Evolutionary conservation across 2,329 filamentous ascomycete genomes (phyloP).

Genomic region (Cytospora leucostoma): DNA sequence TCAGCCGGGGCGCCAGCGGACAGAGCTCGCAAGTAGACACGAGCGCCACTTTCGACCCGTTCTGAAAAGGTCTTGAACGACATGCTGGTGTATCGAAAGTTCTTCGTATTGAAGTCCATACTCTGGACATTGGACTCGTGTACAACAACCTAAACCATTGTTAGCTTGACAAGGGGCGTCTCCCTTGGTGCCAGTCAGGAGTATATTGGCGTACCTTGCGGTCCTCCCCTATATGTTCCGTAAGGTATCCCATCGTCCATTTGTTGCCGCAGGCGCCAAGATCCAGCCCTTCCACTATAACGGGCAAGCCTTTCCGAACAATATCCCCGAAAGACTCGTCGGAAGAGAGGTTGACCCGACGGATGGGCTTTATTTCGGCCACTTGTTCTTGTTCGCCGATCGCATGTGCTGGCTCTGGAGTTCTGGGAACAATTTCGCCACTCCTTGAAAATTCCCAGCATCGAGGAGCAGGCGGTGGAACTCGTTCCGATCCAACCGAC

Average conservation of each 20-base stretch:
- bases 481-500: background rate
- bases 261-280: conserved; percentile 66
- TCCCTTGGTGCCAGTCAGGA: background rate
- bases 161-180: background rate
- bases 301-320: conserved; percentile 59
- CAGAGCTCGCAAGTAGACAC: conserved; percentile 76
- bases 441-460: conserved; percentile 22
- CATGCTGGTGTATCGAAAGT: conserved; percentile 75
- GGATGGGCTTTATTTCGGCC: conserved; percentile 42
- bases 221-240: conserved; percentile 59
- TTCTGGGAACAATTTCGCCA: conserved; percentile 15
- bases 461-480: background rate
- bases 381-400: conserved; percentile 30
- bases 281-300: conserved; percentile 64
- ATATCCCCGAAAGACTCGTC: conserved; percentile 61
- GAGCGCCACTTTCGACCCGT: conserved; percentile 58
- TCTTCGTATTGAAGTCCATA: conserved; percentile 83
- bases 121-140: conserved; percentile 66
- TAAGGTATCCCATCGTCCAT: conserved; percentile 72
- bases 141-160: conserved; percentile 61
- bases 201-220: conserved; percentile 52
- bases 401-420: conserved; percentile 26
- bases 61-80: conserved; percentile 67
- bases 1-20: conserved; percentile 69
- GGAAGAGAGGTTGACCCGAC: conserved; percentile 53